Evolutionary conservation across 768 basidiomycete species (phyloP).

Genomic region (Trametes cinnabarina): DNA sequence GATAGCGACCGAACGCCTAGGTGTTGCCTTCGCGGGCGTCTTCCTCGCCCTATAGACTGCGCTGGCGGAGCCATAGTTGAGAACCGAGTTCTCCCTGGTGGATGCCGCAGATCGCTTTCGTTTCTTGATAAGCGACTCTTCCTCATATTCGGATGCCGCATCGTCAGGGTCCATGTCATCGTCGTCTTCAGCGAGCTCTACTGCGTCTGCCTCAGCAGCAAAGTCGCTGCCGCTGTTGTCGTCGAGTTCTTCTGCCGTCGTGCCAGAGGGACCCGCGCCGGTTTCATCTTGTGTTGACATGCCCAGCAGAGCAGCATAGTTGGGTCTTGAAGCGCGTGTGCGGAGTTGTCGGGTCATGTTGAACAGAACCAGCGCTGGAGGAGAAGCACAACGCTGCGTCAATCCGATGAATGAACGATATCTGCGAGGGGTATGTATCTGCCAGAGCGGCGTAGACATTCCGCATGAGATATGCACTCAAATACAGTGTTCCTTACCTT

Average conservation of each 20-base stretch:
- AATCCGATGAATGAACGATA: too few relatives aligned
- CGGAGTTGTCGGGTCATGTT: slow-evolving; percentile 58
- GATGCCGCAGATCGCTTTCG: slow-evolving; percentile 16
- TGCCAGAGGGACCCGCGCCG: slow-evolving; percentile 40
- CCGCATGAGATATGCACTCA: too few relatives aligned
- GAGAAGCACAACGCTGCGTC: too few relatives aligned
- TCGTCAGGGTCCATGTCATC: slow-evolving; percentile 31
- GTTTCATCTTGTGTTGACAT: slow-evolving; percentile 31
- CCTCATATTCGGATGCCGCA: slow-evolving; percentile 23
- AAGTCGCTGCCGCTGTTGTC: slow-evolving; percentile 56
- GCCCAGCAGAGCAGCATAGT: slow-evolving; percentile 44
- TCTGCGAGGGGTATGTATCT: too few relatives aligned
- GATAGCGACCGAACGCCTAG: slow-evolving; percentile 10
- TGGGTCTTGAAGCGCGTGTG: slow-evolving; percentile 50
- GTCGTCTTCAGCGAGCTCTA: slow-evolving; percentile 30
- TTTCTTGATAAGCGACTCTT: slow-evolving; percentile 22
- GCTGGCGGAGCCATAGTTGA: slow-evolving; percentile 8
- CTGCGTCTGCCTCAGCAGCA: slow-evolving; percentile 40
- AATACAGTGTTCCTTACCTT: too few relatives aligned
- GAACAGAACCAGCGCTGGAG: neutral
- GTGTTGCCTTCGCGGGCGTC: slow-evolving; percentile 22
- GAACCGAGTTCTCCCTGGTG: slow-evolving; percentile 13
- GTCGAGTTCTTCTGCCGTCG: slow-evolving; percentile 30
- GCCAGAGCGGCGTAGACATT: too few relatives aligned
- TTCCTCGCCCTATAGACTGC: slow-evolving; percentile 12